Conservation (phyloP, 257 asterid species). For the Marsdenia floribunda region DNA sequence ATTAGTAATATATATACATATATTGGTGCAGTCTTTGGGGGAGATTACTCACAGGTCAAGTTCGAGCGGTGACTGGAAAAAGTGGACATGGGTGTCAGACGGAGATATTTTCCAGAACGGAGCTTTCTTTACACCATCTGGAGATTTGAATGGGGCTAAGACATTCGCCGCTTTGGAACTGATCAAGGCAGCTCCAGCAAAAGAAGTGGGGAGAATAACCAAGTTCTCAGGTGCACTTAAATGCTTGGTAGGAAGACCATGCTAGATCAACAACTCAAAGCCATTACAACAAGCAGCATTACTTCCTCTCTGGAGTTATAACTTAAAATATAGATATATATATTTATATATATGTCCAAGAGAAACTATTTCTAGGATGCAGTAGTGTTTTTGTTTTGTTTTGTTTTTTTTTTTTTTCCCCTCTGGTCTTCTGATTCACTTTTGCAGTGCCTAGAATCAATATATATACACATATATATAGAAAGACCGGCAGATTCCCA, state of each 20-base stretch:
- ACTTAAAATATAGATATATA: too few relatives aligned
- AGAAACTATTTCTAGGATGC: too few relatives aligned
- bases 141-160: slow-evolving; percentile 17
- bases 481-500: too few relatives aligned
- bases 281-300: too few relatives aligned
- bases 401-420: too few relatives aligned
- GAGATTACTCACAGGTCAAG: slow-evolving; percentile 24
- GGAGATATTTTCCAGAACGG: slow-evolving; percentile 26
- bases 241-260: slow-evolving; percentile 5
- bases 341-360: too few relatives aligned
- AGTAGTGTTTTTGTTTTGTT: too few relatives aligned
- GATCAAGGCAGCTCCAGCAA: slow-evolving; percentile 15
- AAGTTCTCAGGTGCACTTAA: slow-evolving; percentile 13
- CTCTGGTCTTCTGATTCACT: too few relatives aligned
- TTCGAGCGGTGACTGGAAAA: slow-evolving; percentile 3
- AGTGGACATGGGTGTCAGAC: slow-evolving; percentile 30
- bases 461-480: too few relatives aligned
- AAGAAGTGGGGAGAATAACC: slow-evolving; percentile 2
- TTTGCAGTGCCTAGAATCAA: too few relatives aligned
- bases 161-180: slow-evolving; percentile 13
- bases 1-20: too few relatives aligned
- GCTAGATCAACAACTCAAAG: not conserved
- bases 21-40: not conserved
- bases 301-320: too few relatives aligned
- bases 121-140: slow-evolving; percentile 21